phyloP scores from a whole-genome alignment of 176 grass and related monocot species.

The Urochloa ruziziensis region DNA sequence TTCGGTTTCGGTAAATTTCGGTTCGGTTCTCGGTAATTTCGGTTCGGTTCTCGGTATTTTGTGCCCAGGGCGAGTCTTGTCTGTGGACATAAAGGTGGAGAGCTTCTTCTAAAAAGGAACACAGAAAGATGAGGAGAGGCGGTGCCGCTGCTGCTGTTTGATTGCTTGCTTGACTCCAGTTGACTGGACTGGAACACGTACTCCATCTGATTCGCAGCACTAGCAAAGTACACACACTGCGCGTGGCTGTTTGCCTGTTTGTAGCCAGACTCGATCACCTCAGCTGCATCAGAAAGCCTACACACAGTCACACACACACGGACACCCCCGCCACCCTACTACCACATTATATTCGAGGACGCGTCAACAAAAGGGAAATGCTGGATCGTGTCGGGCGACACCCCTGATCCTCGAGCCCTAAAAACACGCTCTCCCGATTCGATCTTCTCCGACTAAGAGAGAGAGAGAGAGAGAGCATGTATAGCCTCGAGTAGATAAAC shows the following conservation, averaged over 20 bases:
- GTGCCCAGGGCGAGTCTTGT: no score
- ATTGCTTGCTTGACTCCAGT: not conserved
- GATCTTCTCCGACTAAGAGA: no score
- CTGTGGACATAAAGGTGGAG: not conserved
- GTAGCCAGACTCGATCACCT: not conserved
- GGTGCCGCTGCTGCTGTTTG: not conserved
- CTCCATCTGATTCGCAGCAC: not conserved
- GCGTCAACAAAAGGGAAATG: slow-evolving; percentile 5
- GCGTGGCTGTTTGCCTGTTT: not conserved
- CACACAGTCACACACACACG: no score
- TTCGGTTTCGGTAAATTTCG: no score
- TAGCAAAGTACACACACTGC: not conserved
- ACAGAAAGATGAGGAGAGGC: not conserved
- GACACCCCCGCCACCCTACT: not conserved
- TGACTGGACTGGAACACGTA: no score
- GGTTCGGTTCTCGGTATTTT: no score
- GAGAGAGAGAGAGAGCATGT: no score
- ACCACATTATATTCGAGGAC: not conserved
- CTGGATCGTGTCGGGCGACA: not conserved
- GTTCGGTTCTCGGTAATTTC: no score
- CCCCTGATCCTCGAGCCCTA: not conserved
- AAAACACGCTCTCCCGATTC: not conserved
- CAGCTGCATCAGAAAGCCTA: not conserved
- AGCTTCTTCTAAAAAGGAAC: not conserved
- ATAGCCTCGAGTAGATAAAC: not conserved